A percentile compares a stretch with the other conserved stretches of the same genome.
Evolutionary conservation across 2,329 filamentous ascomycete species (phyloP).

Genomic region (Penicillium sp.): DNA sequence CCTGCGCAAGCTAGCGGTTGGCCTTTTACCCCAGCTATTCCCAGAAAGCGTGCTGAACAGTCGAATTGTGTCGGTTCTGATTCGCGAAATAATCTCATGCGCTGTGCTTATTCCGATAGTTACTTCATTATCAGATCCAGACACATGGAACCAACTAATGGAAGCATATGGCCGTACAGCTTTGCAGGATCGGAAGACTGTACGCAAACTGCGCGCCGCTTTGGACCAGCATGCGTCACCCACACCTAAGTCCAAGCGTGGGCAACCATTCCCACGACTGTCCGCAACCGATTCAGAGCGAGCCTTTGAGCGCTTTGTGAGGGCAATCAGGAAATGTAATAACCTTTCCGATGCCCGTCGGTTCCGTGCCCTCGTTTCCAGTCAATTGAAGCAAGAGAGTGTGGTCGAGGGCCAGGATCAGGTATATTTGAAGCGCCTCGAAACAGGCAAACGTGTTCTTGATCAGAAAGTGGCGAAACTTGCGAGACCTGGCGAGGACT

Average conservation of each 20-base stretch:
- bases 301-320: conserved; percentile 91
- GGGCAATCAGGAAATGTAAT: conserved; percentile 81
- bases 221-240: conserved; percentile 91
- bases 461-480: conserved; percentile 87
- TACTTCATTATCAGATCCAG: conserved; percentile 79
- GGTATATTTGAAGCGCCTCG: conserved; percentile 81
- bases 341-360: conserved; percentile 90
- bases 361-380: conserved; percentile 88
- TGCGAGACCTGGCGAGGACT: conserved; percentile 62
- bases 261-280: conserved; percentile 76
- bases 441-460: conserved; percentile 84
- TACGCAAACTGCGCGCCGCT: conserved; percentile 85
- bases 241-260: conserved; percentile 64
- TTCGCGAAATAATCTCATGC: conserved; percentile 89
- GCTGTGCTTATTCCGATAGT: conserved; percentile 83
- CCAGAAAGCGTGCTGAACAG: conserved; percentile 74
- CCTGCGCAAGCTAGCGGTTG: conserved; percentile 70
- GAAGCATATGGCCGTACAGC: conserved; percentile 83
- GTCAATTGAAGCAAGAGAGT: conserved; percentile 83
- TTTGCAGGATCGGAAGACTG: conserved; percentile 92
- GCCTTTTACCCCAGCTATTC: conserved; percentile 71
- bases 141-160: conserved; percentile 96
- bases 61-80: conserved; percentile 73
- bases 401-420: conserved; percentile 76
- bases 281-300: conserved; percentile 80